Conservation (phyloP, 1,139 yeast species). For the Yamadazyma spencermartinsiae region DNA sequence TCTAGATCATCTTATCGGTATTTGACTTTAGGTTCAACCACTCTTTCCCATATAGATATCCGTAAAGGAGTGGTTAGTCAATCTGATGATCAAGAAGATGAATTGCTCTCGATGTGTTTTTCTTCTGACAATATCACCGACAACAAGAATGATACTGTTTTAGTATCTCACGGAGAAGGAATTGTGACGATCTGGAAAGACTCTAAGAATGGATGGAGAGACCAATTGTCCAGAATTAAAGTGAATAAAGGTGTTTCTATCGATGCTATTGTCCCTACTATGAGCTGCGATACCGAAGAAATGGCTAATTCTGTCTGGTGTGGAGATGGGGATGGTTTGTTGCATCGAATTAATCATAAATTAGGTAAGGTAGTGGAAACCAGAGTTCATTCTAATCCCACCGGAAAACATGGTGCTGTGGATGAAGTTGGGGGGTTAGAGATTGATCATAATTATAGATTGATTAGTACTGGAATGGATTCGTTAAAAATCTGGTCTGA, state of each 20-base stretch:
- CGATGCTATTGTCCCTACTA: slow-evolving; percentile 74
- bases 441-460: slow-evolving; percentile 74
- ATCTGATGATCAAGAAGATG: slow-evolving; percentile 93
- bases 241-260: slow-evolving; percentile 72
- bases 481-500: slow-evolving; percentile 71
- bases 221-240: slow-evolving; percentile 79
- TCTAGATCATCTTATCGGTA: slow-evolving; percentile 78
- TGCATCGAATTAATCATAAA: slow-evolving; percentile 66
- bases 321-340: slow-evolving; percentile 81
- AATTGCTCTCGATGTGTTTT: slow-evolving; percentile 71
- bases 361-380: slow-evolving; percentile 65
- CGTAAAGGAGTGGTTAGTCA: slow-evolving; percentile 65
- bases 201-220: slow-evolving; percentile 62
- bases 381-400: slow-evolving; percentile 60
- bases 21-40: slow-evolving; percentile 80
- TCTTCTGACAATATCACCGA: slow-evolving; percentile 49
- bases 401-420: slow-evolving; percentile 37
- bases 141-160: slow-evolving; percentile 59
- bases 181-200: slow-evolving; percentile 90
- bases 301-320: slow-evolving; percentile 65
- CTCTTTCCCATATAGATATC: slow-evolving; percentile 75
- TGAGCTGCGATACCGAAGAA: slow-evolving; percentile 63
- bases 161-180: slow-evolving; percentile 88
- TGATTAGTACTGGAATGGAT: slow-evolving; percentile 84
- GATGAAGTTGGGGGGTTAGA: slow-evolving; percentile 76